Conservation (phyloP, 495 filamentous ascomycete genomes). For the Daldinia caldariorum region DNA sequence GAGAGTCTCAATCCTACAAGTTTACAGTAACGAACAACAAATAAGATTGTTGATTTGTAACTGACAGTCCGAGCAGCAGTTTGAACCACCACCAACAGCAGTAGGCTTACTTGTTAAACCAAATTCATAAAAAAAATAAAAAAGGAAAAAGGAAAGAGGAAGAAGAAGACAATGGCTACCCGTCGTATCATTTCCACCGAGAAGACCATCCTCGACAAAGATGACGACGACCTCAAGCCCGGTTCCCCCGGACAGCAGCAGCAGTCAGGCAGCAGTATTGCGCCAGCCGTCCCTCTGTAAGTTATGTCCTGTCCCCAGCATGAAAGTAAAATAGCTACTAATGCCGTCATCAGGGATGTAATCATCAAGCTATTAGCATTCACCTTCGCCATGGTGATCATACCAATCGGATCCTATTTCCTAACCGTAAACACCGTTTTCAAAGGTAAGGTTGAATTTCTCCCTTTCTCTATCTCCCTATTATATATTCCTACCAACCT, state of each 20-base stretch:
- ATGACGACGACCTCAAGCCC: constrained; percentile 56
- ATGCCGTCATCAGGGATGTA: constrained; percentile 68
- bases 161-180: constrained; percentile 62
- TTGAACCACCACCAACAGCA: neutral
- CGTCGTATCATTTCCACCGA: constrained; percentile 65
- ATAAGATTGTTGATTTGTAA: constrained; percentile 9
- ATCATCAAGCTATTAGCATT: constrained; percentile 90
- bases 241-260: constrained; percentile 51
- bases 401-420: constrained; percentile 89
- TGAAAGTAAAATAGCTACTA: constrained; percentile 16
- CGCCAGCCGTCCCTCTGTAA: constrained; percentile 80
- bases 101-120: neutral
- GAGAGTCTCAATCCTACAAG: constrained; percentile 10
- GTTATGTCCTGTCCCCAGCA: constrained; percentile 37
- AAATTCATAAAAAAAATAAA: neutral
- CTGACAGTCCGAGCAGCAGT: neutral
- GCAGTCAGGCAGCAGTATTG: constrained; percentile 50
- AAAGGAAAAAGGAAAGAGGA: neutral
- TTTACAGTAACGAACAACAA: constrained; percentile 8
- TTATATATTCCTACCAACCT: neutral
- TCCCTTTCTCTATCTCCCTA: neutral
- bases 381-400: constrained; percentile 87
- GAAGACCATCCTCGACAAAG: constrained; percentile 63
- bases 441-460: constrained; percentile 62
- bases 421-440: constrained; percentile 79